These are phyloP conservation scores for Erysimum cheiranthoides DNA, from an alignment of 345 rosid genomes.

Conservation along the genomic window DNA sequence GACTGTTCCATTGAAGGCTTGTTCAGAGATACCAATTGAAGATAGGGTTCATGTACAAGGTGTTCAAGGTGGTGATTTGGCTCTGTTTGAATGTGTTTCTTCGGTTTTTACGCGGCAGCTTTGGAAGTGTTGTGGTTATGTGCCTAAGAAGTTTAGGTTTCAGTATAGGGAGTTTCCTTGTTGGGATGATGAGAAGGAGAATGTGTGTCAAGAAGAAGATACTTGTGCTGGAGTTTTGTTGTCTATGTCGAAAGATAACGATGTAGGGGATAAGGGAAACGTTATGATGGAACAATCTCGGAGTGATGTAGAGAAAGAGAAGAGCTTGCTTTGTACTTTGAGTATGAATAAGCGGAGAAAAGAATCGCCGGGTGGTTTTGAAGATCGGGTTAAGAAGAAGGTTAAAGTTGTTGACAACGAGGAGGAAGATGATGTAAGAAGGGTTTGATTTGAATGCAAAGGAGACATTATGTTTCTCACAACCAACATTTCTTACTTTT, in stretches of 20 bases:
- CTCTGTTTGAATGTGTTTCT: constrained; percentile 60
- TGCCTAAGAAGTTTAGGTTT: constrained; percentile 86
- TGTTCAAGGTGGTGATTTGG: constrained; percentile 85
- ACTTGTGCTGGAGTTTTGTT: constrained; percentile 68
- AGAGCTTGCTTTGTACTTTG: constrained; percentile 55
- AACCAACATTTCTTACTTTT: not conserved
- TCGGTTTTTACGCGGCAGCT: constrained; percentile 71
- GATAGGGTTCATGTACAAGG: constrained; percentile 93
- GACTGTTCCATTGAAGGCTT: constrained; percentile 46
- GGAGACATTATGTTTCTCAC: not conserved
- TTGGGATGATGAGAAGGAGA: constrained; percentile 68
- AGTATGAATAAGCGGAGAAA: constrained; percentile 54
- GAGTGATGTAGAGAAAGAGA: constrained; percentile 49
- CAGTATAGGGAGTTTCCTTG: constrained; percentile 66
- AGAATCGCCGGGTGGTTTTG: constrained; percentile 50
- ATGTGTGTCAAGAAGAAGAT: constrained; percentile 42
- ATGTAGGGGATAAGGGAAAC: constrained; percentile 32
- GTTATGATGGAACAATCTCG: constrained; percentile 47
- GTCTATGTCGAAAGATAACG: constrained; percentile 63
- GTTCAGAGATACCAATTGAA: constrained; percentile 82
- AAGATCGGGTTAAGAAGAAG: constrained; percentile 59
- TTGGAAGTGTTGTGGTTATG: constrained; percentile 88
- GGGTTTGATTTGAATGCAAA: constrained; percentile 16
- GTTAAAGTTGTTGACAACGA: constrained; percentile 59
- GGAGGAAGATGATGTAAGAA: constrained; percentile 46